These are phyloP conservation scores for Calonectria multiphialidica DNA, from an alignment of 2,329 filamentous ascomycete species.

Conservation along the genomic window DNA sequence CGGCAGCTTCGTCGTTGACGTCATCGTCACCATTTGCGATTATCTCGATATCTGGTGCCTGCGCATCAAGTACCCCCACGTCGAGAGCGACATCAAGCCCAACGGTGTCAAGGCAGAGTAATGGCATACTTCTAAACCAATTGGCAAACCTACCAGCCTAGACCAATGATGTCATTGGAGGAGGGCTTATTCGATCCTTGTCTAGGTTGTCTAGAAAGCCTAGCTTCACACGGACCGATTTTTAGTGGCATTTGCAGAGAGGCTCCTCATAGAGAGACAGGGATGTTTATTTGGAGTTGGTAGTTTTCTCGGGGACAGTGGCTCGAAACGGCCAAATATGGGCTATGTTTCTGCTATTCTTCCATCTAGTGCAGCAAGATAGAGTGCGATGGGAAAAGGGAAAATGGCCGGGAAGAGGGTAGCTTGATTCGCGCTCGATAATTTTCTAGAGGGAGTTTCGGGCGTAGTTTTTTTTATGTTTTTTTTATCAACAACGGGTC, in stretches of 20 bases:
- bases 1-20: constrained; percentile 95
- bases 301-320: neutral
- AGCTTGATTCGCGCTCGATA: neutral
- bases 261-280: neutral
- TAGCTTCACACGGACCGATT: neutral
- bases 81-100: constrained; percentile 54
- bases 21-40: constrained; percentile 97
- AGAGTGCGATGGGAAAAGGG: neutral
- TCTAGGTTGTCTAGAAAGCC: neutral
- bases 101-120: constrained; percentile 55
- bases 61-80: constrained; percentile 88
- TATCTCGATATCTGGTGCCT: constrained; percentile 99
- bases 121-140: neutral
- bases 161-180: neutral
- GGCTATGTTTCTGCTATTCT: neutral
- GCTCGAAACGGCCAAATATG: neutral
- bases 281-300: neutral
- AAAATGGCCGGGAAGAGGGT: neutral
- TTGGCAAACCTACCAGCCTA: neutral
- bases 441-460: constrained; percentile 8
- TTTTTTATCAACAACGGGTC: neutral
- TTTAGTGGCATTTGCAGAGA: neutral
- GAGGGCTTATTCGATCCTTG: neutral
- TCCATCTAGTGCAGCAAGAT: neutral
- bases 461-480: neutral